Base-by-base conservation (phyloP, 129 eudicot species). In the Chrysanthemum makinoi region DNA sequence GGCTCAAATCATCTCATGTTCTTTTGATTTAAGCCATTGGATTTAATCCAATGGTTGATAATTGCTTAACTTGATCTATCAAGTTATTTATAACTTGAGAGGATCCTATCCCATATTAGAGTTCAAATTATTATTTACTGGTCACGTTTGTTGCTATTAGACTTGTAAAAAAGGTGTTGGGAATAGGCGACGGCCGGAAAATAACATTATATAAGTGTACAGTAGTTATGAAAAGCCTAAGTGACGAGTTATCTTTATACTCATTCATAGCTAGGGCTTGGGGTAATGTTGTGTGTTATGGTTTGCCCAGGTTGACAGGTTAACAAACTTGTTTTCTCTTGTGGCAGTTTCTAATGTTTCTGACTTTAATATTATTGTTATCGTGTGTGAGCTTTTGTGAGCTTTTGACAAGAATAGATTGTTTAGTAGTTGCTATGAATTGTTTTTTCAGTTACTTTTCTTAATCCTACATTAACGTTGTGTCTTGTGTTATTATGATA, bases 261-360 rank as follows among this genome's bases (percentile, higher is more conserved):
- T 77, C 55, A 18, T 26, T 50, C 68, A 78, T 57, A 60, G 55
- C 65, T 14, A 60, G 73, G 72, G 70, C 57, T 44, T 79, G 77
- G 49, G 49, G 78, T 58, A 56, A 18, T 64, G 72, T 50, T 79
- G 85, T 68, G 71, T 68, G 84, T 72, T 90, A 82, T 90, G 87
- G 85, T 44, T 91, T 86, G 96, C 94, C 97, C 96, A 88, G 97
- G 97, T 83, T 86, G 96, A 86, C 87, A 76, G 82, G 73, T 79
- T 71, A 73, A 72, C 10, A 49, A 76, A 77, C 77, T 80, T 85
- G 96, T 80, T 85, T 86, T 89, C 98, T 85, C 98, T 89, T 76
- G 98, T 87, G 98, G 98, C 88, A 84, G 86, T 82, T 83, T 84
- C 67, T 66, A 66, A 28, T 49, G 12, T 15, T 65, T 65, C 64